Percentiles rank a stretch among this genome's conserved stretches.
phyloP scores from a whole-genome alignment of 73 alveolate genomes.

The Paramecium caudatum region DNA sequence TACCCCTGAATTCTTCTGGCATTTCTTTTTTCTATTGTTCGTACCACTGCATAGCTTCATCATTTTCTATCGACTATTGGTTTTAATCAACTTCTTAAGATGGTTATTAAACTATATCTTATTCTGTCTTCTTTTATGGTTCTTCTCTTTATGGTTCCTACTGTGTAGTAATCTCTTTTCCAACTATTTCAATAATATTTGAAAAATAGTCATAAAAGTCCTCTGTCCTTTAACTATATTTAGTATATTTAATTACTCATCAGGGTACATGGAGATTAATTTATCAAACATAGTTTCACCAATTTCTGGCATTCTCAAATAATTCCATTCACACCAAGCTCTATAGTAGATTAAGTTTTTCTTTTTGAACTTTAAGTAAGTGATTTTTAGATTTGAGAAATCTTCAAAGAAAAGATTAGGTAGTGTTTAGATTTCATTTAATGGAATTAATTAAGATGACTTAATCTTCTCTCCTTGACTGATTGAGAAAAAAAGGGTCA shows the following conservation, averaged over 20 bases:
- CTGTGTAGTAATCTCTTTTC: conserved; percentile 64
- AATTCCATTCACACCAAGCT: conserved; percentile 80
- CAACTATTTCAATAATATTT: conserved; percentile 40
- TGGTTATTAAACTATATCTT: conserved; percentile 18
- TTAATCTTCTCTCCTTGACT: conserved; percentile 56
- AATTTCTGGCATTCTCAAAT: conserved; percentile 74
- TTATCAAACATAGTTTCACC: conserved; percentile 70
- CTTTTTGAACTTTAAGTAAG: conserved; percentile 54
- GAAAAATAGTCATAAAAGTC: conserved; percentile 37
- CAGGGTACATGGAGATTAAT: conserved; percentile 23
- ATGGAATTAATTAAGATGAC: neutral
- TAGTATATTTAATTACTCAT: neutral
- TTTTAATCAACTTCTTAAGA: conserved; percentile 18
- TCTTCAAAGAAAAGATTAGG: conserved; percentile 63
- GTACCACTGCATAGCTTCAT: conserved; percentile 49
- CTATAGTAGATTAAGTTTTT: conserved; percentile 68
- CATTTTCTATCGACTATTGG: neutral
- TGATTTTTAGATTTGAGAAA: conserved; percentile 21
- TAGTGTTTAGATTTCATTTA: conserved; percentile 51
- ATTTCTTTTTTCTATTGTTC: conserved; percentile 41
- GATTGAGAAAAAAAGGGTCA: conserved; percentile 41
- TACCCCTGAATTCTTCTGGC: conserved; percentile 31
- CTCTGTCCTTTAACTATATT: neutral
- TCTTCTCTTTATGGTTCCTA: neutral
- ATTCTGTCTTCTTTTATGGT: neutral